Evolutionary conservation across 2,329 filamentous ascomycete genomes (phyloP).

Genomic region (Colletotrichum shisoi): DNA sequence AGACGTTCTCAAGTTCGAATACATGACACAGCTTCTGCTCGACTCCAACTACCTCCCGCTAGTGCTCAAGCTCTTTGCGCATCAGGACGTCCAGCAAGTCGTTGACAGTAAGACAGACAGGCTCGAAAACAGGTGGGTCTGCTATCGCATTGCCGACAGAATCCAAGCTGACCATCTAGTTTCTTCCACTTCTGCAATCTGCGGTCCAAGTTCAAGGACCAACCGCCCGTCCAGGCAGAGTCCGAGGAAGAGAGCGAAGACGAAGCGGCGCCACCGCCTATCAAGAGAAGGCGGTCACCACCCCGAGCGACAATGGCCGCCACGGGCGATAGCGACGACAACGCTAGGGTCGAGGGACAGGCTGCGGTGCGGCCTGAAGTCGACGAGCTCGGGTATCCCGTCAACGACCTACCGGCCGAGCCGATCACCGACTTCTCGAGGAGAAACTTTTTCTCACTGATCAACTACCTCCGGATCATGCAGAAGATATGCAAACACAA

Average conservation of each 20-base stretch:
- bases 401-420: conserved; percentile 71
- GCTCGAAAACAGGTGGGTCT: conserved; percentile 75
- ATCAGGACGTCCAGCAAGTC: conserved; percentile 90
- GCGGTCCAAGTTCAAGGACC: conserved; percentile 62
- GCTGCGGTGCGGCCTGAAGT: conserved; percentile 65
- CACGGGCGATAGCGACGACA: conserved; percentile 40
- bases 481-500: conserved; percentile 98
- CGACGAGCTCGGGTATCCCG: conserved; percentile 86
- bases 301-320: conserved; percentile 48
- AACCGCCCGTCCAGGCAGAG: conserved; percentile 41
- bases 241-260: conserved; percentile 64
- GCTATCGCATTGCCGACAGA: conserved; percentile 38
- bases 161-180: conserved; percentile 52
- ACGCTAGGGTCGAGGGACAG: conserved; percentile 48
- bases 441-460: conserved; percentile 92
- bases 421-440: conserved; percentile 91
- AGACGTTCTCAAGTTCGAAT: conserved; percentile 97
- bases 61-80: conserved; percentile 89
- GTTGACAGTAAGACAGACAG: conserved; percentile 87
- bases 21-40: conserved; percentile 88
- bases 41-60: conserved; percentile 96
- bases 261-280: conserved; percentile 85
- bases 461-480: conserved; percentile 94
- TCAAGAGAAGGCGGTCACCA: conserved; percentile 65
- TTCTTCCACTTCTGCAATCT: conserved; percentile 91